Evolutionary conservation across 2,329 filamentous ascomycete species (phyloP).

Genomic region (Seiridium unicorne): DNA sequence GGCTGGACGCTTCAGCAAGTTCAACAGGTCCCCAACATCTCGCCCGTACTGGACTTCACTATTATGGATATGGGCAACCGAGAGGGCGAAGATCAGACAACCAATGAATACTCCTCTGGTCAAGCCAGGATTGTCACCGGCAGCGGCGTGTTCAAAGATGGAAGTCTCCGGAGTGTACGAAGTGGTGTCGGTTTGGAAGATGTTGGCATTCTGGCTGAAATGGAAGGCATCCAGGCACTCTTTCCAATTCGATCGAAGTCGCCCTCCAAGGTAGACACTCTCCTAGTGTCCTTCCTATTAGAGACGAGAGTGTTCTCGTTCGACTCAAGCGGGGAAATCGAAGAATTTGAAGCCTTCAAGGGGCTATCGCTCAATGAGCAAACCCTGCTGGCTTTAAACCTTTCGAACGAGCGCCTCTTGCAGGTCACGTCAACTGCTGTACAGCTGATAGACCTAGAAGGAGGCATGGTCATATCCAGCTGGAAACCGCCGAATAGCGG

Average conservation of each 20-base stretch:
- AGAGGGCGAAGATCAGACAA: constrained; percentile 69
- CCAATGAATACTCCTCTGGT: constrained; percentile 90
- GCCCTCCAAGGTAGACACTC: constrained; percentile 58
- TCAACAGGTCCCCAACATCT: constrained; percentile 80
- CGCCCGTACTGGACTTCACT: constrained; percentile 88
- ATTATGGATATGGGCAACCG: constrained; percentile 95
- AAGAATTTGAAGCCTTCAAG: constrained; percentile 77
- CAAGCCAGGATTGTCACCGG: constrained; percentile 92
- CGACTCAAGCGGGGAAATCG: constrained; percentile 70
- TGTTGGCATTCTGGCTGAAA: constrained; percentile 75
- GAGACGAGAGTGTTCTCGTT: constrained; percentile 86
- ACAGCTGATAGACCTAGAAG: constrained; percentile 60
- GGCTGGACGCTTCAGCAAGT: constrained; percentile 47
- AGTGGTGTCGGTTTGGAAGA: constrained; percentile 94
- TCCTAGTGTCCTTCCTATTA: constrained; percentile 77
- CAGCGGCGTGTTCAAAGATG: constrained; percentile 86
- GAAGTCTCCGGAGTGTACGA: constrained; percentile 83
- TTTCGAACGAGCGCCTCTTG: constrained; percentile 63
- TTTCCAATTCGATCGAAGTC: constrained; percentile 63
- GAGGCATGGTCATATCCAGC: constrained; percentile 49
- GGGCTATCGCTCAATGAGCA: constrained; percentile 68
- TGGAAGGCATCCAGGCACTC: constrained; percentile 70
- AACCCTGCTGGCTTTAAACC: constrained; percentile 69
- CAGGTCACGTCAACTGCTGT: constrained; percentile 72
- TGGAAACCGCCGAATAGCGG: constrained; percentile 54